These are phyloP conservation scores for Calonectria henricotiae DNA, from an alignment of 2,329 filamentous ascomycete species.

Conservation along the genomic window DNA sequence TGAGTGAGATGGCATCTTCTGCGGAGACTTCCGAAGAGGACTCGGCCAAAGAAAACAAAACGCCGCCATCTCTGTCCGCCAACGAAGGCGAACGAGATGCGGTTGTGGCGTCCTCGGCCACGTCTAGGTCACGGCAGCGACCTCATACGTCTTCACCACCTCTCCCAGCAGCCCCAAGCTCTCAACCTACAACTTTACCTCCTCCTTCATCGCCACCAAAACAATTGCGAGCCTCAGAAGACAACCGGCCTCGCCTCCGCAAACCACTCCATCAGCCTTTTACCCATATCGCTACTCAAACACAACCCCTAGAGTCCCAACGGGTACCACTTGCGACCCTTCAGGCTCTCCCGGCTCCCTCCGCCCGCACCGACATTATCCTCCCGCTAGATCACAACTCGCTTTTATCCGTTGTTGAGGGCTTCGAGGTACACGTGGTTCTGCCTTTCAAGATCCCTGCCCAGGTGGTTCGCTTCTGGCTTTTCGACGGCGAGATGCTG, in stretches of 20 bases:
- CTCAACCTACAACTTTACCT: conserved; percentile 43
- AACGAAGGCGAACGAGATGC: conserved; percentile 14
- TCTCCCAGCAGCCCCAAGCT: conserved; percentile 34
- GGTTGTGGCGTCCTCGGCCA: conserved; percentile 38
- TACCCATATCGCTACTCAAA: conserved; percentile 47
- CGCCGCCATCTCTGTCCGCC: conserved; percentile 29
- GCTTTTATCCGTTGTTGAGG: conserved; percentile 66
- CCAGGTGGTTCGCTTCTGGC: conserved; percentile 74
- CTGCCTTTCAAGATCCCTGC: conserved; percentile 71
- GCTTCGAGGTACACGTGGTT: conserved; percentile 71
- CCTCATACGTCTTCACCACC: conserved; percentile 38
- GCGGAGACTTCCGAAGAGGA: conserved; percentile 40
- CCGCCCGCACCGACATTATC: conserved; percentile 69
- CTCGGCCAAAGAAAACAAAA: conserved; percentile 29
- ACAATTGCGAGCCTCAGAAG: conserved; percentile 4
- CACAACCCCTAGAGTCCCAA: conserved; percentile 62
- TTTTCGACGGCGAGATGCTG: conserved; percentile 71
- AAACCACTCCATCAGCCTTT: conserved; percentile 52
- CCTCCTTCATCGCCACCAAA: conserved; percentile 35
- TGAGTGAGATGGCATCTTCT: conserved; percentile 55
- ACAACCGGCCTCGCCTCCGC: conserved; percentile 44
- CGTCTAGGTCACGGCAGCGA: conserved; percentile 34
- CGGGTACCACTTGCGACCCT: conserved; percentile 68
- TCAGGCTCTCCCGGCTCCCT: conserved; percentile 65
- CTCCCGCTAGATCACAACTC: conserved; percentile 66